A percentile compares a stretch with the other conserved stretches of the same genome.
Conservation (phyloP, 2,329 filamentous ascomycete species). For the Trichoderma sp. region DNA sequence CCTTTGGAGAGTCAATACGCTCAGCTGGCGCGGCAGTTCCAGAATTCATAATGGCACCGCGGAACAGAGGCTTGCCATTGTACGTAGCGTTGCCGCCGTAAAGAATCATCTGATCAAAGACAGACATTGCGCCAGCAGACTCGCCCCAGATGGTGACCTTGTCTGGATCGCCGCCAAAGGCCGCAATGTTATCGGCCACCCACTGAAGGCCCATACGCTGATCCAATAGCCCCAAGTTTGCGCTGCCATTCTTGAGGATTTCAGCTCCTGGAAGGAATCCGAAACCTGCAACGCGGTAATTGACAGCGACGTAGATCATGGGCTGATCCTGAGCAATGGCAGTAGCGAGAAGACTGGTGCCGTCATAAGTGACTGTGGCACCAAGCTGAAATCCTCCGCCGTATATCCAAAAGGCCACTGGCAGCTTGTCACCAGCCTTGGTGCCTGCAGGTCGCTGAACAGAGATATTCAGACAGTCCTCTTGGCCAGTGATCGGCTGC, state of each 20-base stretch:
- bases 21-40: slow-evolving; percentile 66
- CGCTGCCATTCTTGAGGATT: slow-evolving; percentile 66
- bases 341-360: slow-evolving; percentile 49
- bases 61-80: slow-evolving; percentile 75
- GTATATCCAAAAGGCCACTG: slow-evolving; percentile 73
- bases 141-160: slow-evolving; percentile 83
- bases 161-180: slow-evolving; percentile 78
- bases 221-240: slow-evolving; percentile 74
- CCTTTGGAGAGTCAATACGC: slow-evolving; percentile 67
- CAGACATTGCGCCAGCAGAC: slow-evolving; percentile 71
- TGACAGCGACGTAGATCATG: slow-evolving; percentile 75
- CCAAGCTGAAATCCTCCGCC: slow-evolving; percentile 67
- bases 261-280: slow-evolving; percentile 74
- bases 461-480: slow-evolving; percentile 67
- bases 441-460: slow-evolving; percentile 63
- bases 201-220: slow-evolving; percentile 74
- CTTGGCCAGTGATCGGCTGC: slow-evolving; percentile 57
- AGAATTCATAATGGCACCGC: slow-evolving; percentile 77
- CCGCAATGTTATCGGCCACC: slow-evolving; percentile 75
- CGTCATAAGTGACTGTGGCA: slow-evolving; percentile 58
- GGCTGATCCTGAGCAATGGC: slow-evolving; percentile 53
- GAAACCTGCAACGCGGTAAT: slow-evolving; percentile 76
- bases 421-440: slow-evolving; percentile 58
- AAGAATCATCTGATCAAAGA: slow-evolving; percentile 74
- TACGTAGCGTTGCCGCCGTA: slow-evolving; percentile 75